phyloP scores from a whole-genome alignment of 257 asterid genomes.

The Eucommia ulmoides region DNA sequence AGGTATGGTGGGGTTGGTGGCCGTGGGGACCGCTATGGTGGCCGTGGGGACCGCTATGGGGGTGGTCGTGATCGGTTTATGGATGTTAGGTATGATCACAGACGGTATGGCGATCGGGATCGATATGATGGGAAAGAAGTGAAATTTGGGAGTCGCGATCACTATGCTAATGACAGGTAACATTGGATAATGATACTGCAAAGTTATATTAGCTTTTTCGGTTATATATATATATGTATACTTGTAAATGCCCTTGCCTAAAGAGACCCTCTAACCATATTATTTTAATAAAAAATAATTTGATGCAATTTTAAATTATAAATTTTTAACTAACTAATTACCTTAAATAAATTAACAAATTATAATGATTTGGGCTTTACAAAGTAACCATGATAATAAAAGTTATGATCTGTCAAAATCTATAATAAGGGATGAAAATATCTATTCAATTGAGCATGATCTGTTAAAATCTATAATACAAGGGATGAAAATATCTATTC shows the following conservation, averaged over 20 bases:
- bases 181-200: neutral
- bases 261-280: no score
- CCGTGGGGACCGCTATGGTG: conserved; percentile 75
- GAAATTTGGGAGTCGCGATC: conserved; percentile 65
- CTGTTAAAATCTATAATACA: no score
- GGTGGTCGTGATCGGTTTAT: conserved; percentile 58
- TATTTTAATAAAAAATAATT: no score
- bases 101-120: conserved; percentile 71
- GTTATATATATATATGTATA: neutral
- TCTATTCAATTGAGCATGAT: no score
- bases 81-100: conserved; percentile 70
- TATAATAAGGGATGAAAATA: no score
- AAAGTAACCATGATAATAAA: neutral
- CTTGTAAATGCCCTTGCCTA: no score
- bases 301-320: no score
- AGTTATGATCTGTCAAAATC: neutral
- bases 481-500: no score
- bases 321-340: no score
- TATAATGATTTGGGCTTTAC: no score
- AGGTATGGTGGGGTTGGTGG: conserved; percentile 59
- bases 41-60: conserved; percentile 79
- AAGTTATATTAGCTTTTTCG: neutral
- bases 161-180: conserved; percentile 60
- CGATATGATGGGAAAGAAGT: conserved; percentile 60
- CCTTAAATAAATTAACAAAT: no score